Evolutionary conservation across 257 asterid species (phyloP), one percentile per base, ranked within the genome.

Genomic region (Solanum lycopersicoides): DNA sequence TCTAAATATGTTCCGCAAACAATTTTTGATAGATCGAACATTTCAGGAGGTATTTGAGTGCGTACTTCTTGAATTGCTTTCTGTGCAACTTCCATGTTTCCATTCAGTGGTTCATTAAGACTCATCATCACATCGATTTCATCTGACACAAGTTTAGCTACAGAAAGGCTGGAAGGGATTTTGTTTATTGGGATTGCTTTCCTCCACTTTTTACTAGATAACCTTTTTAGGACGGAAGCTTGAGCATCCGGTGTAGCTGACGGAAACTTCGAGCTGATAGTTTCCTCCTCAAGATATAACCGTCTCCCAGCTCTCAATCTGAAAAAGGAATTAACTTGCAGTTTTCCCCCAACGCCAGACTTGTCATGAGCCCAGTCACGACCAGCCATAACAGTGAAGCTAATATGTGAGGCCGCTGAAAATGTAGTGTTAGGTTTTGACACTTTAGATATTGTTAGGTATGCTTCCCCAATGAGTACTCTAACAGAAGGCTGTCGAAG

Each of bases 1-100:
- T 95, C 98, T 3, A 95, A 91, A 35, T 93, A 97, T 9, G 99
- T 95, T 15, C 98, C 99, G 77, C 98, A 97, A 2, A 97, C 94
- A n/a, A 97, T 89, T 71, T 93, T 94, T 2, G 98, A 93, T 45
- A 92, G 89, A 90, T 95, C 99, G 71, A 95, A 95, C 87, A 93
- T 68, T 89, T 95, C 99, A 4, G 97, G 96, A 0, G 99, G 99
- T 28, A 95, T 87, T 69, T 95, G 99, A 83, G 89, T 90, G 77
- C 96, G 92, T 74, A 93, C 94, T 71, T 97, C 98, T 1, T 89
- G 91, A 42, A 95, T 85, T 23, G 95, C 95, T 39, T 87, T 88
- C 83, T 91, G 93, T 21, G 97, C 98, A 5, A 72, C 84, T 87
- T 84, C 66, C 6, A 91, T 74, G 15, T 93, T 87, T 41, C 89